Evolutionary conservation across 768 basidiomycete species (phyloP).

Genomic region (Lactifluus hygrophoroides): DNA sequence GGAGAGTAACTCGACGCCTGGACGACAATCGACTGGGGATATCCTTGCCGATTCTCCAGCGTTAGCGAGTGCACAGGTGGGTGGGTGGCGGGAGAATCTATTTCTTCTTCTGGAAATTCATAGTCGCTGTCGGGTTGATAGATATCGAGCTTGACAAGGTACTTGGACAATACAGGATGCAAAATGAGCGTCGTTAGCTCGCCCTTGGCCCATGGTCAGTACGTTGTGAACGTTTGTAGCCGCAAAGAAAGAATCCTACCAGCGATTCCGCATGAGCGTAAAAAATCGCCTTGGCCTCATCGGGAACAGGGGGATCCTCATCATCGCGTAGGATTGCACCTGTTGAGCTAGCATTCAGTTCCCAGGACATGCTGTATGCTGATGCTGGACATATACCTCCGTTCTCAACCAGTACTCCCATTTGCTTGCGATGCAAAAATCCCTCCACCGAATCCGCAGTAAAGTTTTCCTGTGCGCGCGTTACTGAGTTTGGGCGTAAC

Average conservation of each 20-base stretch:
- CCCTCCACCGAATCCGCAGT: not conserved
- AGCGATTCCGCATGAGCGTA: not conserved
- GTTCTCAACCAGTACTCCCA: not conserved
- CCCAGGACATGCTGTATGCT: too few relatives aligned
- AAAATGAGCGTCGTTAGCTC: not conserved
- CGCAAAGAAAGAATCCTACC: not conserved
- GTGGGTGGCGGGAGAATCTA: not conserved
- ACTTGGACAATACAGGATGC: not conserved
- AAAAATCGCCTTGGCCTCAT: not conserved
- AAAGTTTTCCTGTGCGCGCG: not conserved
- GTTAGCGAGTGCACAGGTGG: not conserved
- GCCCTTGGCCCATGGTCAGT: not conserved
- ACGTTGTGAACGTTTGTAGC: too few relatives aligned
- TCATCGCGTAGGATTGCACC: not conserved
- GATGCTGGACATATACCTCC: not conserved
- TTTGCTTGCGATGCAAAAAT: not conserved
- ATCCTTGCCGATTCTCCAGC: slow-evolving; percentile 6
- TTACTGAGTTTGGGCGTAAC: too few relatives aligned
- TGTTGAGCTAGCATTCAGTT: not conserved
- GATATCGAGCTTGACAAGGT: slow-evolving; percentile 4
- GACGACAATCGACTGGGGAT: not conserved
- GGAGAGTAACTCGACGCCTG: not conserved
- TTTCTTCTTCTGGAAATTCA: not conserved
- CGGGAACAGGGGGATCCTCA: not conserved
- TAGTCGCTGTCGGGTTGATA: not conserved